Percentiles rank a stretch among this genome's conserved stretches.
Evolutionary conservation across 2,329 filamentous ascomycete species (phyloP).

Genomic region (Aspergillus novoparasiticus): DNA sequence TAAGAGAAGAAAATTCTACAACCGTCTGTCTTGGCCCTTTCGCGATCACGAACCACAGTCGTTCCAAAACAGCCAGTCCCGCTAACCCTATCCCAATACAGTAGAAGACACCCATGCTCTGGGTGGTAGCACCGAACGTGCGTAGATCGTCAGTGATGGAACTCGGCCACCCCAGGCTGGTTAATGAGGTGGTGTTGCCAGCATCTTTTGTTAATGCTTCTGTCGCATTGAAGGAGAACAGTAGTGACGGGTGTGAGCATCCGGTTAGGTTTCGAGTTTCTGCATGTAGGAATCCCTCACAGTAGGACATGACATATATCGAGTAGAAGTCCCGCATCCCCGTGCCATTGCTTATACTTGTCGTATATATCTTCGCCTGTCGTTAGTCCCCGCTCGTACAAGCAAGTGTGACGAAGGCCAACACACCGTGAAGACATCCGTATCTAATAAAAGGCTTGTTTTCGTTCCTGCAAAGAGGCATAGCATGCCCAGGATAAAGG

Average conservation of each 20-base stretch:
- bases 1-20: slow-evolving; percentile 53
- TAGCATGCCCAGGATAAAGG: slow-evolving; percentile 61
- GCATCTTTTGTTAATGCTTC: slow-evolving; percentile 54
- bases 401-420: slow-evolving; percentile 12
- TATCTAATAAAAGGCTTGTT: slow-evolving; percentile 58
- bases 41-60: slow-evolving; percentile 49
- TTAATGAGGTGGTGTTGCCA: slow-evolving; percentile 51
- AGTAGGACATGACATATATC: slow-evolving; percentile 63
- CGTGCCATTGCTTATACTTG: slow-evolving; percentile 47
- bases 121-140: slow-evolving; percentile 52
- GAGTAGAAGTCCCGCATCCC: slow-evolving; percentile 65
- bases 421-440: slow-evolving; percentile 58
- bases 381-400: slow-evolving; percentile 14
- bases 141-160: slow-evolving; percentile 58
- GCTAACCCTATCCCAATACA: slow-evolving; percentile 58
- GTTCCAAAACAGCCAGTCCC: slow-evolving; percentile 52
- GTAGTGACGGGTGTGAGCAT: slow-evolving; percentile 57
- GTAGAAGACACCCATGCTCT: slow-evolving; percentile 62
- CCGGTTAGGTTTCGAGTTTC: slow-evolving; percentile 53
- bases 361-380: slow-evolving; percentile 42
- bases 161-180: slow-evolving; percentile 58
- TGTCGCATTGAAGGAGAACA: slow-evolving; percentile 61
- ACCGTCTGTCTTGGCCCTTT: slow-evolving; percentile 50
- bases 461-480: slow-evolving; percentile 65
- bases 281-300: slow-evolving; percentile 48